Percentiles rank a stretch among this genome's conserved stretches.
These are phyloP conservation scores for Bremia lactucae DNA, from an alignment of 352 stramenopile species.

Conservation along the genomic window DNA sequence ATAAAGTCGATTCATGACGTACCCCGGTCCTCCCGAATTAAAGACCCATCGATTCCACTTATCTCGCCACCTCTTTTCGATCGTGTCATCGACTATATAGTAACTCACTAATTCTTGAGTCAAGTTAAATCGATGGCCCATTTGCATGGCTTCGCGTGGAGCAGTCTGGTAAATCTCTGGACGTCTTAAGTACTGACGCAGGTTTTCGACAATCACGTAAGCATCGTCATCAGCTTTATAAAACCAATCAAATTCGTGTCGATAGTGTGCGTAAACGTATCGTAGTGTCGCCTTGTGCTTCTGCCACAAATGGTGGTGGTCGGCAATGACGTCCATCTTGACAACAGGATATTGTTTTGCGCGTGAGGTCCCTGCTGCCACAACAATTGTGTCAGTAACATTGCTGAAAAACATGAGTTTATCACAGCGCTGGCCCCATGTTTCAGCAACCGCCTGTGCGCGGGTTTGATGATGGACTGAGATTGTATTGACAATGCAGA, in stretches of 20 bases:
- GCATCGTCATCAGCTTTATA: constrained; percentile 81
- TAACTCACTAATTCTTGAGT: constrained; percentile 61
- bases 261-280: constrained; percentile 64
- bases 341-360: constrained; percentile 41
- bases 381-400: constrained; percentile 33
- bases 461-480: constrained; percentile 49
- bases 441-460: constrained; percentile 59
- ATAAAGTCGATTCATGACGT: constrained; percentile 63
- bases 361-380: constrained; percentile 14
- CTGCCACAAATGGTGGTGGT: constrained; percentile 77
- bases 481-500: constrained; percentile 76
- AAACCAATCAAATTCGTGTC: constrained; percentile 78
- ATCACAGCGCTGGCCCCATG: constrained; percentile 72
- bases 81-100: constrained; percentile 55
- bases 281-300: constrained; percentile 69
- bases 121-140: constrained; percentile 74
- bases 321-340: constrained; percentile 49
- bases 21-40: constrained; percentile 64
- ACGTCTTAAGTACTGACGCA: constrained; percentile 45
- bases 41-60: constrained; percentile 70
- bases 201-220: constrained; percentile 72
- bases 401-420: constrained; percentile 81
- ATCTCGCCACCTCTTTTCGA: constrained; percentile 42
- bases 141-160: constrained; percentile 51
- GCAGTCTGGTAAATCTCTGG: constrained; percentile 55